Evolutionary conservation across 257 asterid species (phyloP), one percentile per base, ranked within the genome.

Genomic region (Eustoma russellianum): DNA sequence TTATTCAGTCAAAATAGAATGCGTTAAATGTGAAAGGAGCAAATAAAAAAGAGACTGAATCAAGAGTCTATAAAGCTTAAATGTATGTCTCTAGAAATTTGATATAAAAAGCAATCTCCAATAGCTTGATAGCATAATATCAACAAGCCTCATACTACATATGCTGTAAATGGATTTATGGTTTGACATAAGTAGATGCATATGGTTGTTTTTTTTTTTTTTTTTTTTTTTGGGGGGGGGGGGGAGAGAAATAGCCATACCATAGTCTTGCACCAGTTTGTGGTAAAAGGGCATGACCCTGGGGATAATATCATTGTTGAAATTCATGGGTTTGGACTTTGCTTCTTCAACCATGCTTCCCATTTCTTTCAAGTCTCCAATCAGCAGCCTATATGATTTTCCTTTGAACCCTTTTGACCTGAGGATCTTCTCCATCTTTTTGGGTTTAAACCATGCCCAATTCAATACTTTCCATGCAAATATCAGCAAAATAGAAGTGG

Each of bases 371-470:
- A 17, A 53, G 51, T 79, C 82, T 5, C 86, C 83, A 30, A 59
- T 44, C 35, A 74, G 41, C 2, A 72, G 7, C 58, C 58, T 71
- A 48, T 71, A 80, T 1, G 70, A 30, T 45, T 64, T 71, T 6
- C 82, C 85, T 1, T 16, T 62, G 17, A 75, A 66, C 13, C 85
- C 79, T 13, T 63, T 69, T 15, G 63, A 19, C 49, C 73, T 68
- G 18, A 78, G 72, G 48, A 48, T 41, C 14, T 61, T 66, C 56
- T 75, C 81, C 46, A 65, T 0, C 54, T 60, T 57, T 55, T 62
- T 63, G 3, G 85, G 81, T 60, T 51, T 51, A 18, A 78, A 13
- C 81, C 77, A 71, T 1, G 11, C 69, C 77, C 73, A 68, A 7
- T 68, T 66, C 66, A 78, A 48, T 6, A 74, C 3, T 61, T 19